Evolutionary conservation across 306 rosid species (phyloP).

Genomic region (Comarum palustre): DNA sequence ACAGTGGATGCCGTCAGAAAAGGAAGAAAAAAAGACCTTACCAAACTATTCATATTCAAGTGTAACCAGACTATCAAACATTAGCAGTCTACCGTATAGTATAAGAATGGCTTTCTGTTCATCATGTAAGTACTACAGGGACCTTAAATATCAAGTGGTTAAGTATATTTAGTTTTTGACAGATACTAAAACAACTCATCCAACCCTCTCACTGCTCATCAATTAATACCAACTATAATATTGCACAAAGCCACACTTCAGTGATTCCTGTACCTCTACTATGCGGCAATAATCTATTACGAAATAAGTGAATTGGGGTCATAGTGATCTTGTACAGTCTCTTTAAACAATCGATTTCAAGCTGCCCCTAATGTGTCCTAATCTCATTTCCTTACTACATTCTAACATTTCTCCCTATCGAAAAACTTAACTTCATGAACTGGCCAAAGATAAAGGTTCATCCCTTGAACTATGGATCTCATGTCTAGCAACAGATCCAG

Average conservation of each 20-base stretch:
- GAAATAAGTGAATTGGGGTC: background rate
- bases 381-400: background rate
- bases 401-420: background rate
- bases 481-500: constrained; percentile 6
- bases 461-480: constrained; percentile 8
- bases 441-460: background rate
- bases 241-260: background rate
- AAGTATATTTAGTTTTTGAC: background rate
- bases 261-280: background rate
- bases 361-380: background rate
- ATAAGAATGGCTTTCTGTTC: background rate
- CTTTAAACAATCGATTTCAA: background rate
- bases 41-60: background rate
- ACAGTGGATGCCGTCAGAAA: constrained; percentile 1
- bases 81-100: background rate
- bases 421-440: background rate
- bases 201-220: background rate
- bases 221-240: background rate
- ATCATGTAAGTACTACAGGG: background rate
- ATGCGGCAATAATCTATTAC: background rate
- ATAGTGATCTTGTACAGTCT: background rate
- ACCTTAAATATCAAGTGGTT: background rate
- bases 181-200: background rate
- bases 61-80: background rate
- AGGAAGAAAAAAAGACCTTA: background rate